A percentile compares a stretch with the other conserved stretches of the same genome.
These are phyloP conservation scores for Globisporangium iwayamae DNA, from an alignment of 352 stramenopile genomes.

Conservation along the genomic window DNA sequence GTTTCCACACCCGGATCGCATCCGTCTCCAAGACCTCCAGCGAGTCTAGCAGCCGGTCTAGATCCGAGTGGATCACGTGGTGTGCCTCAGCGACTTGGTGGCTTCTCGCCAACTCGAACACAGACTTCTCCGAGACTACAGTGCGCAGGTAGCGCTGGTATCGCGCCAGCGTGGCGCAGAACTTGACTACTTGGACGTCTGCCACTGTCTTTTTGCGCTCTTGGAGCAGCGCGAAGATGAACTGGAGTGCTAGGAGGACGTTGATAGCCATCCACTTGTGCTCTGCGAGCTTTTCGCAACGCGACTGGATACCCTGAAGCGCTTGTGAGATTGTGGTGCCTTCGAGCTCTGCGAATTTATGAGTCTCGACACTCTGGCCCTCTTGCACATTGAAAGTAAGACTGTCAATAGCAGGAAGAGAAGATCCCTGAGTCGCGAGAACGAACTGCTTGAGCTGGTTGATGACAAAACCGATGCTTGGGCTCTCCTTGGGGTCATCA, in stretches of 20 bases:
- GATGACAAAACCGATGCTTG: background rate
- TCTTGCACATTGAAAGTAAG: too few species aligned
- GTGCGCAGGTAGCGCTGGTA: slow-evolving; percentile 3
- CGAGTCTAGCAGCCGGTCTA: slow-evolving; percentile 1
- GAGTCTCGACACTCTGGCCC: too few species aligned
- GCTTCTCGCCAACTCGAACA: background rate
- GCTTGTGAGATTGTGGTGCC: too few species aligned
- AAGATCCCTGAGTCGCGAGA: too few species aligned
- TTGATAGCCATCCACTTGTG: background rate
- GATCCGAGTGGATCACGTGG: slow-evolving; percentile 1
- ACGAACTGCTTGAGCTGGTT: too few species aligned
- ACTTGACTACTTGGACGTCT: background rate
- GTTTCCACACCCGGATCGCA: too few species aligned
- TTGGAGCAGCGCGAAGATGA: background rate
- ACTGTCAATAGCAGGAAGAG: too few species aligned
- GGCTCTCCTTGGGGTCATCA: background rate
- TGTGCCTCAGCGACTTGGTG: slow-evolving; percentile 1
- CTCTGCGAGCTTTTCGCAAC: too few species aligned
- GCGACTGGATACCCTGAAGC: too few species aligned
- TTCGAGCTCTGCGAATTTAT: too few species aligned
- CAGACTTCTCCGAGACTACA: slow-evolving; percentile 8
- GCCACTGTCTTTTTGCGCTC: background rate
- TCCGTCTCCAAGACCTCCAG: background rate
- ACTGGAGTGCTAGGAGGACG: slow-evolving; percentile 5
- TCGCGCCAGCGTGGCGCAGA: background rate